Evolutionary conservation across 352 stramenopile species (phyloP).

Genomic region (Phytopythium boreale): DNA sequence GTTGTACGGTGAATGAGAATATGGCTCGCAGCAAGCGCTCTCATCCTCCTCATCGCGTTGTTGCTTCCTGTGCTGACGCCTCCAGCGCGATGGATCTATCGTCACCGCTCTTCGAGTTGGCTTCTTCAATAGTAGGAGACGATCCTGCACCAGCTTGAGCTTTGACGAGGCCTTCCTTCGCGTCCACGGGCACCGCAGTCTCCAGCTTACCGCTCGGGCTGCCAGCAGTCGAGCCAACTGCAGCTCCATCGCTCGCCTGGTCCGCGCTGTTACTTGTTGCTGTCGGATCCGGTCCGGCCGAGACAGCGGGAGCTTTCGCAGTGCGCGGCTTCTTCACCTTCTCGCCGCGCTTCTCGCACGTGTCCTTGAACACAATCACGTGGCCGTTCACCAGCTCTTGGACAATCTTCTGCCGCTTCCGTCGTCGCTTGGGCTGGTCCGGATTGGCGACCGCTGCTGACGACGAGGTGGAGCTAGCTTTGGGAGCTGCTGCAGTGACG

Average conservation of each 20-base stretch:
- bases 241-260: background rate
- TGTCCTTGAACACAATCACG: constrained; percentile 47
- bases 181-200: background rate
- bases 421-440: constrained; percentile 14
- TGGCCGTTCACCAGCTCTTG: constrained; percentile 42
- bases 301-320: constrained; percentile 9
- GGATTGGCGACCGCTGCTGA: background rate
- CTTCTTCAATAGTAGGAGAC: background rate
- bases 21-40: too few relatives aligned
- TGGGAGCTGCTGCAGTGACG: background rate
- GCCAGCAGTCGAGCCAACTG: background rate
- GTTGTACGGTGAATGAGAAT: too few relatives aligned
- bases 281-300: background rate
- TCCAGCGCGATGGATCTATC: background rate
- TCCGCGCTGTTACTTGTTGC: background rate
- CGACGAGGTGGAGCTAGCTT: background rate
- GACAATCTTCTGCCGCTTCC: constrained; percentile 47
- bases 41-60: background rate
- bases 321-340: constrained; percentile 52
- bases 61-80: background rate
- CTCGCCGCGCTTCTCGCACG: constrained; percentile 55
- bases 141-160: background rate
- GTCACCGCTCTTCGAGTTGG: background rate
- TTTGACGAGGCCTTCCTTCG: background rate
- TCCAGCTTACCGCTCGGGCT: background rate